Evolutionary conservation across 495 filamentous ascomycete species (phyloP).

Genomic region (Xylaria scruposa): DNA sequence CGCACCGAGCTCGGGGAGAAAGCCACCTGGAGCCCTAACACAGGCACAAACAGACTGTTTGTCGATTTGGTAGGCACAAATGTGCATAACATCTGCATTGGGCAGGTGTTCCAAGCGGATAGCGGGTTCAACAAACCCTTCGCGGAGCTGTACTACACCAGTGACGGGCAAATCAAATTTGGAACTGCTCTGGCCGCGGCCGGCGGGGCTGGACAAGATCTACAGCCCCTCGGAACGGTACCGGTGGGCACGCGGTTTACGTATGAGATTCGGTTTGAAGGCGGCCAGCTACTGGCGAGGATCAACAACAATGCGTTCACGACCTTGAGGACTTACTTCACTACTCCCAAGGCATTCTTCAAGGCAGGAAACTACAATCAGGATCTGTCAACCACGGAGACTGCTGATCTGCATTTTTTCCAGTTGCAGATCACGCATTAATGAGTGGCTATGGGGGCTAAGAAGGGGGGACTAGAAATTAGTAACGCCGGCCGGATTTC

Average conservation of each 20-base stretch:
- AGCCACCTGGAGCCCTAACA: slow-evolving; percentile 43
- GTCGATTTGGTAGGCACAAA: slow-evolving; percentile 40
- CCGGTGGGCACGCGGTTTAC: slow-evolving; percentile 38
- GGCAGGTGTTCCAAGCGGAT: slow-evolving; percentile 47
- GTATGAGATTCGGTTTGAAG: slow-evolving; percentile 46
- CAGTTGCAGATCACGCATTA: slow-evolving; percentile 42
- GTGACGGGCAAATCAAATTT: slow-evolving; percentile 38
- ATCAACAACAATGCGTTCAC: slow-evolving; percentile 41
- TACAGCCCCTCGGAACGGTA: slow-evolving; percentile 39
- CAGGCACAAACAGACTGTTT: slow-evolving; percentile 41
- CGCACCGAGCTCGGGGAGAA: slow-evolving; percentile 50
- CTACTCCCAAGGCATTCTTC: slow-evolving; percentile 49
- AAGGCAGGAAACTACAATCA: slow-evolving; percentile 55
- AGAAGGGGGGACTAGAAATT: background rate
- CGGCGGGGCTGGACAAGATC: slow-evolving; percentile 36
- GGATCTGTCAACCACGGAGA: slow-evolving; percentile 31
- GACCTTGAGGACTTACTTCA: slow-evolving; percentile 40
- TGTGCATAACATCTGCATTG: slow-evolving; percentile 45
- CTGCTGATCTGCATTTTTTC: slow-evolving; percentile 42
- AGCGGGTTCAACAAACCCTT: slow-evolving; percentile 45
- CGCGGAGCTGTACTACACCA: slow-evolving; percentile 45
- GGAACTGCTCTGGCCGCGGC: slow-evolving; percentile 42
- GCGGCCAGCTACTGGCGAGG: slow-evolving; percentile 35
- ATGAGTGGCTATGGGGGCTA: background rate
- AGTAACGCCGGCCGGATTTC: background rate